Base-by-base conservation (phyloP, 2,329 filamentous ascomycete species). In the Fusarium pseudograminearum region DNA sequence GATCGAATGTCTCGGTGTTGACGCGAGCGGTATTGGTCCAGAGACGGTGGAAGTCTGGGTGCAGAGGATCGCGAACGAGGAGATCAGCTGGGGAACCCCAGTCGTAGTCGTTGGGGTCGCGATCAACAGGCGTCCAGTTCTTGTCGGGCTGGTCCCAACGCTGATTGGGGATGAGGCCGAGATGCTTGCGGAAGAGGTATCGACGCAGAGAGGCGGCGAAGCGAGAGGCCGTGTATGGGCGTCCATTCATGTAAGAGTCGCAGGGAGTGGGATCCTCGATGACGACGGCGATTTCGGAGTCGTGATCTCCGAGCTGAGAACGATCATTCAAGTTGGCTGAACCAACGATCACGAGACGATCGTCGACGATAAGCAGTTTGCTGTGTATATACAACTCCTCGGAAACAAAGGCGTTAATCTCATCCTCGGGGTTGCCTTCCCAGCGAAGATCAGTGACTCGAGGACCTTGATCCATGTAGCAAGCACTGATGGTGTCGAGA, bases 161-260 rank as follows among this genome's bases (percentile, higher is more conserved):
- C 78, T 97, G 93, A 11, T 93, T 85, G 0, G 91, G 90, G 12
- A 97, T 84, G 11, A 97, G 85, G 44, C 95, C 95, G 3, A 98
- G 87, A 77, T 98, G 95, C 82, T 98, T 97, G 72, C 94, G 89
- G 89, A 93, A 97, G 67, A 98, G 88, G 77, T 94, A 89, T 36
- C 94, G 89, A 24, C 95, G 91, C 14, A 98, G 89, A 2, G 91
- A 93, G 7, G 93, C 84, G 2, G 94, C 94, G 76, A 95, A 94
- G 59, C 87, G 86, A 11, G 90, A 90, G 10, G 93, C 95, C 33
- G 84, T 86, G 82, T 86, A 97, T 0, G 88, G 88, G 24, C 85
- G 82, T 5, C 93, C 92, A 67, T 90, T 86, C 92, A 97, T 97
- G 64, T 79, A 81, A 20, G 89, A 90, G 16, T 91, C 87, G 18